Evolutionary conservation across 768 basidiomycete genomes (phyloP), one percentile per base, ranked within the genome.

Genomic region (Collybia sp.): DNA sequence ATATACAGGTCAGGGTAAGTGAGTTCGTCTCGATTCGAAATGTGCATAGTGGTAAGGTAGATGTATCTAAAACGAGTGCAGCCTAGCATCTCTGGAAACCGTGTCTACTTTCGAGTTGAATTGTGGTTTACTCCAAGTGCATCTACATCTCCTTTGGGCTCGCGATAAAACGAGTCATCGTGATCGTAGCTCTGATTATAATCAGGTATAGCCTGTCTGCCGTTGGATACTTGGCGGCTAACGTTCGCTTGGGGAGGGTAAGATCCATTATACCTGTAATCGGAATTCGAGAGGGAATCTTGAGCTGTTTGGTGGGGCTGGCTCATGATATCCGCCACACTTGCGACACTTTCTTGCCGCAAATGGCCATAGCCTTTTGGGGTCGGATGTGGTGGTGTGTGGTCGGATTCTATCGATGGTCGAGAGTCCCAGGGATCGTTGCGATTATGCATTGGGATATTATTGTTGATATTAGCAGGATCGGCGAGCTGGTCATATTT

Each of bases 401-500:
- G 55, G 25, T 60, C 52, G 35, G 53, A 53, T 16, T 70, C 71
- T 47, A 48, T 73, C 60, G 83, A 82, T 39, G 69, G 67, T 45
- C 83, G 73, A 19, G 77, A 68, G 46, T 87, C 80, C 83, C 85
- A 90, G n/a, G 82, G 75, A 56, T 84, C 82, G 51, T 67, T 70
- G 44, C 84, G 81, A 52, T 77, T 71, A 50, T 71, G 73, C 68
- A 89, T 74, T 9, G 81, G 80, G 30, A 85, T 82, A 41, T 56
- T 71, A 53, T 85, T 81, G 52, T 80, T 61, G 40, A 76, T 72
- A 52, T 71, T 70, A 11, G 71, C 68, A 3, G 79, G 64, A 52
- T 83, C 83, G 59, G 82, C 82, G 46, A 89, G 71, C 18, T 80
- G 77, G 57, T 86, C 82, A 57, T 90, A 93, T 56, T 85, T 82